Evolutionary conservation across 805 yeast species (phyloP).

Genomic region (Wickerhamomyces silvicola): DNA sequence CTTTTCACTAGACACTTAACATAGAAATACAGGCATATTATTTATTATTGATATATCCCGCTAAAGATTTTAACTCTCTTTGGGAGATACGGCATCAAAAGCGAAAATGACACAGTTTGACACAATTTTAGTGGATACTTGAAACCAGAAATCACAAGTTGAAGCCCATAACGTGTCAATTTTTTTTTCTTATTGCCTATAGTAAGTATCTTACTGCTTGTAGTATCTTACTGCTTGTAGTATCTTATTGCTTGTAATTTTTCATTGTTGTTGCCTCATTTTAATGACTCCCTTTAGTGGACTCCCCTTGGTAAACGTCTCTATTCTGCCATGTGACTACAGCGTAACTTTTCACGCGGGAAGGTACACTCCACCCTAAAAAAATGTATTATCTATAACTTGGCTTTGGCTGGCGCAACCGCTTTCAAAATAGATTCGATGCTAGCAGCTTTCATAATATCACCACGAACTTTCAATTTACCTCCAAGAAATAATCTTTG

Average conservation of each 20-base stretch:
- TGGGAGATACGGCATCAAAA: too few species aligned
- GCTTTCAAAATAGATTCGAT: conserved; percentile 63
- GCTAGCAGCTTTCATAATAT: conserved; percentile 83
- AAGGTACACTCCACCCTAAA: not conserved
- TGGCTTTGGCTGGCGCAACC: conserved; percentile 37
- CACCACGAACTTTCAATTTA: conserved; percentile 80
- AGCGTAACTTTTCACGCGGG: not conserved
- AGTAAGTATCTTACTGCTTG: too few species aligned
- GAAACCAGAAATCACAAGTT: not conserved
- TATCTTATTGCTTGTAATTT: too few species aligned
- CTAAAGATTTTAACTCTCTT: too few species aligned
- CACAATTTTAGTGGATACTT: too few species aligned
- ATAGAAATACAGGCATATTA: too few species aligned
- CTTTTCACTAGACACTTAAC: not conserved
- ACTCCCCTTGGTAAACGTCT: not conserved
- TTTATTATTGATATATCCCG: too few species aligned
- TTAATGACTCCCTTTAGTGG: not conserved
- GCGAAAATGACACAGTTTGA: too few species aligned
- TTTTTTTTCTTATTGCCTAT: not conserved
- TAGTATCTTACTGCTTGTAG: too few species aligned
- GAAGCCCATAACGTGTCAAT: not conserved
- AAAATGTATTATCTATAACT: conserved; percentile 25
- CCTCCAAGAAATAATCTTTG: conserved; percentile 83
- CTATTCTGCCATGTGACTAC: not conserved
- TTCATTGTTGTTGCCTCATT: too few species aligned